phyloP scores from a whole-genome alignment of 495 filamentous ascomycete genomes.

The Letharia columbiana region DNA sequence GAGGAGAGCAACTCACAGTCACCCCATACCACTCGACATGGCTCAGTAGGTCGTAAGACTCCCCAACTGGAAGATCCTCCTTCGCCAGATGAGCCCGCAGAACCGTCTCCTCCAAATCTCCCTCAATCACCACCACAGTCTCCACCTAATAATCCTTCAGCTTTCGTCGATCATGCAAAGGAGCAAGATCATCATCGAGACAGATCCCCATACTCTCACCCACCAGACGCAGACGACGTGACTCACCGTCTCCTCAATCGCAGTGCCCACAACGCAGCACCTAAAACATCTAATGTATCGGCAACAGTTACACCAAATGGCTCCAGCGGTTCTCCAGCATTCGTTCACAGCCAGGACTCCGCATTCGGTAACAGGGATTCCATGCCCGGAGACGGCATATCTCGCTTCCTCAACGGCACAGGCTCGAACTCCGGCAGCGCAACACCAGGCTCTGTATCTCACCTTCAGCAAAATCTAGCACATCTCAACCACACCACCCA shows the following conservation, averaged over 20 bases:
- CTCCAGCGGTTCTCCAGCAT: constrained; percentile 20
- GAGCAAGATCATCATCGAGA: constrained; percentile 1
- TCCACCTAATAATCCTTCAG: constrained; percentile 14
- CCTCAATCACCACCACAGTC: constrained; percentile 25
- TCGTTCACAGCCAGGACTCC: constrained; percentile 19
- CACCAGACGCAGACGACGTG: constrained; percentile 22
- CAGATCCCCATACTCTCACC: constrained; percentile 14
- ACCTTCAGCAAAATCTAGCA: constrained; percentile 21
- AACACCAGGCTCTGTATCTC: constrained; percentile 23
- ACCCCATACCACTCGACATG: constrained; percentile 18
- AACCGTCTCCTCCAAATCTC: constrained; percentile 16
- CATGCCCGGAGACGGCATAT: constrained; percentile 26
- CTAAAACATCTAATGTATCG: constrained; percentile 19
- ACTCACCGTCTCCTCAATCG: constrained; percentile 25
- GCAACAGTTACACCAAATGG: constrained; percentile 22
- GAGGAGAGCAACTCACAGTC: constrained; percentile 26
- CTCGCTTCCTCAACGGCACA: constrained; percentile 21
- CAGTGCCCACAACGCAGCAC: constrained; percentile 12
- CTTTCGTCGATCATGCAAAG: constrained; percentile 11
- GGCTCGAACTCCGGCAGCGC: constrained; percentile 21
- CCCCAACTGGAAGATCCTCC: constrained; percentile 20
- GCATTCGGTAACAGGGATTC: constrained; percentile 17
- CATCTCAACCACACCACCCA: constrained; percentile 2
- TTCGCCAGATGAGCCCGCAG: constrained; percentile 24
- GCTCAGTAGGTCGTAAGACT: constrained; percentile 15